These are phyloP conservation scores for Crithidia fasciculata DNA, from an alignment of 208 protist species.

Conservation along the genomic window DNA sequence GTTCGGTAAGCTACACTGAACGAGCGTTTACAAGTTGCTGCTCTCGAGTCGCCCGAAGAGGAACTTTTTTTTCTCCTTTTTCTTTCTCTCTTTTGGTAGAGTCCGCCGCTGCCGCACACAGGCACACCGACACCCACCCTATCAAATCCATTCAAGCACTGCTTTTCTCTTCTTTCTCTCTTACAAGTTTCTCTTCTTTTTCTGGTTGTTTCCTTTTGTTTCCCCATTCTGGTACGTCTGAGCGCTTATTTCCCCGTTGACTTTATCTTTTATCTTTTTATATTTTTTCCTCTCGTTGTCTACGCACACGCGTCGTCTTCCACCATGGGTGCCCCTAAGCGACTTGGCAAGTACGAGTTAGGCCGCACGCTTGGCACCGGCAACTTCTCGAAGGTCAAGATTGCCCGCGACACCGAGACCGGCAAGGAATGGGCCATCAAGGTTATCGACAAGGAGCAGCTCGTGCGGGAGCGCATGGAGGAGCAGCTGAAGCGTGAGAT, in stretches of 20 bases:
- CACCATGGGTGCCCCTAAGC: constrained; percentile 58
- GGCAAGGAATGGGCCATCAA: constrained; percentile 88
- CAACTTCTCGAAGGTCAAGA: constrained; percentile 91
- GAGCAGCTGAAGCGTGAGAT: constrained; percentile 93
- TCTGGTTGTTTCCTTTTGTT: too few relatives aligned
- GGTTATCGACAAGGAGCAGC: constrained; percentile 88
- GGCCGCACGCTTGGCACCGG: constrained; percentile 86
- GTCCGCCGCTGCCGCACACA: too few relatives aligned
- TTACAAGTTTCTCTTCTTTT: too few relatives aligned
- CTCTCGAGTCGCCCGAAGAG: too few relatives aligned
- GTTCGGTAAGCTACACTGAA: too few relatives aligned
- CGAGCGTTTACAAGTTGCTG: too few relatives aligned
- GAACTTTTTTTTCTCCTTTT: too few relatives aligned
- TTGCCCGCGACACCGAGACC: constrained; percentile 67
- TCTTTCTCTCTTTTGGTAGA: too few relatives aligned
- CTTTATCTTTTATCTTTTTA: constrained; percentile 8
- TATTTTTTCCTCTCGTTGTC: constrained; percentile 12
- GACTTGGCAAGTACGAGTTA: constrained; percentile 89
- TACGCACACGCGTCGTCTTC: not conserved
- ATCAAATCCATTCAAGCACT: too few relatives aligned
- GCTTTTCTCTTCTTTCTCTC: too few relatives aligned
- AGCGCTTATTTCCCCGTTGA: not conserved
- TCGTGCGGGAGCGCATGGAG: constrained; percentile 88
- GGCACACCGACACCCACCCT: too few relatives aligned
- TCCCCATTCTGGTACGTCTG: too few relatives aligned